Conservation (phyloP, 1,139 yeast species). For the Saccharomyces hybrid region DNA sequence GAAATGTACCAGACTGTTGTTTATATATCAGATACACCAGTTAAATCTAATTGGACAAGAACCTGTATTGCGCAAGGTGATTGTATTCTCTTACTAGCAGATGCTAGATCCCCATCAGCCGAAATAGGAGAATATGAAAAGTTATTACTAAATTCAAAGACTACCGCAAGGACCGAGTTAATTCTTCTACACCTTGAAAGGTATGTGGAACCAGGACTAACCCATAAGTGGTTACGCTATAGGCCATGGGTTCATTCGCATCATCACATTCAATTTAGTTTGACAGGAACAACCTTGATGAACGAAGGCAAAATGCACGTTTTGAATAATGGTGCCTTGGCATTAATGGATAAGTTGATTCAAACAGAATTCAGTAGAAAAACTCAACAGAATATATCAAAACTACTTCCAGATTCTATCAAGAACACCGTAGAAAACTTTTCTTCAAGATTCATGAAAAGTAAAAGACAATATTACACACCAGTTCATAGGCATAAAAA, state of each 20-base stretch:
- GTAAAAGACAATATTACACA: slow-evolving; percentile 33
- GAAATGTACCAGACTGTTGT: slow-evolving; percentile 81
- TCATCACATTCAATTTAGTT: slow-evolving; percentile 64
- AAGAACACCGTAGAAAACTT: slow-evolving; percentile 31
- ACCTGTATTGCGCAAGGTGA: slow-evolving; percentile 95
- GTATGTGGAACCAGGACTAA: slow-evolving; percentile 75
- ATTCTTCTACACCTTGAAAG: slow-evolving; percentile 79
- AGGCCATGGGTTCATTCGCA: slow-evolving; percentile 90
- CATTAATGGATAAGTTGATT: slow-evolving; percentile 25
- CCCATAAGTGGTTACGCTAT: slow-evolving; percentile 75
- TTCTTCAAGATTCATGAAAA: slow-evolving; percentile 27
- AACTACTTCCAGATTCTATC: slow-evolving; percentile 29
- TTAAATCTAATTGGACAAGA: slow-evolving; percentile 81
- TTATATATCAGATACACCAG: slow-evolving; percentile 80
- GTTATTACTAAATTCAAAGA: slow-evolving; percentile 62
- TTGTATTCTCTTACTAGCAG: slow-evolving; percentile 67
- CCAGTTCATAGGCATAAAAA: slow-evolving; percentile 62
- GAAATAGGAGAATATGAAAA: slow-evolving; percentile 82
- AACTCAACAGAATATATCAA: slow-evolving; percentile 30
- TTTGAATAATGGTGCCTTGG: slow-evolving; percentile 14
- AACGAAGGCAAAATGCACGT: slow-evolving; percentile 3
- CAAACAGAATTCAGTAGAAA: slow-evolving; percentile 28
- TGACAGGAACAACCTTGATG: background rate
- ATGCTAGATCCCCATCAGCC: slow-evolving; percentile 56
- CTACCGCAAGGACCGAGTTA: slow-evolving; percentile 84